Evolutionary conservation across 345 rosid species (phyloP).

Genomic region (Alliaria petiolata): DNA sequence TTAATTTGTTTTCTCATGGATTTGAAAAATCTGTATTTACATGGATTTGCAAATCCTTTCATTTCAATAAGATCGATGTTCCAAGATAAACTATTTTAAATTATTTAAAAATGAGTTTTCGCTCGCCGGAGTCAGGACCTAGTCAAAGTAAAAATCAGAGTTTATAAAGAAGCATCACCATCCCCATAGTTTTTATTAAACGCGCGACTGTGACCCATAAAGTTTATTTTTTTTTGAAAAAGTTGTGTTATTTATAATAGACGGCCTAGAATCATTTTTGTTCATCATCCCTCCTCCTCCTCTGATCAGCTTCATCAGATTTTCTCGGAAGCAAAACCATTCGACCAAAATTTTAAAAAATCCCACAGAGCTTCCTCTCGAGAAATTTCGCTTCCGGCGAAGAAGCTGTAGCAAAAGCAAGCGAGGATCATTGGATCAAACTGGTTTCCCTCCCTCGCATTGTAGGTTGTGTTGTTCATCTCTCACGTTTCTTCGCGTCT

Average conservation of each 20-base stretch:
- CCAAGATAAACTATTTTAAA: no score
- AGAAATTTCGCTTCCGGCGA: background rate
- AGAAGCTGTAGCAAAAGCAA: background rate
- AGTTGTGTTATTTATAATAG: background rate
- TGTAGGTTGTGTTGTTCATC: background rate
- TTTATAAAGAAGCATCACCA: no score
- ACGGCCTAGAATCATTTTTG: slow-evolving; percentile 14
- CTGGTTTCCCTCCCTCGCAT: background rate
- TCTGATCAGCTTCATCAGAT: slow-evolving; percentile 19
- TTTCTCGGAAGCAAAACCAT: slow-evolving; percentile 15
- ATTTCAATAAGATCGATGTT: no score
- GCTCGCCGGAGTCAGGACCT: no score
- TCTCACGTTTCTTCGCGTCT: slow-evolving; percentile 7
- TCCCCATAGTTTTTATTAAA: no score
- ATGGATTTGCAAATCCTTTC: no score
- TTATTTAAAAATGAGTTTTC: no score
- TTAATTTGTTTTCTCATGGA: no score
- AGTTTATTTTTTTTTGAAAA: no score
- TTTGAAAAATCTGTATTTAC: no score
- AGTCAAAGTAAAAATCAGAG: no score
- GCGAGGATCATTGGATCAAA: background rate
- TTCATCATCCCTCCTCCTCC: slow-evolving; percentile 4
- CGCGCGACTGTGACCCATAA: no score
- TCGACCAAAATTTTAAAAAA: background rate
- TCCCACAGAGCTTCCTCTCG: background rate